phyloP scores from a whole-genome alignment of 176 grass and related monocot species.

The Aegilops longissima region DNA sequence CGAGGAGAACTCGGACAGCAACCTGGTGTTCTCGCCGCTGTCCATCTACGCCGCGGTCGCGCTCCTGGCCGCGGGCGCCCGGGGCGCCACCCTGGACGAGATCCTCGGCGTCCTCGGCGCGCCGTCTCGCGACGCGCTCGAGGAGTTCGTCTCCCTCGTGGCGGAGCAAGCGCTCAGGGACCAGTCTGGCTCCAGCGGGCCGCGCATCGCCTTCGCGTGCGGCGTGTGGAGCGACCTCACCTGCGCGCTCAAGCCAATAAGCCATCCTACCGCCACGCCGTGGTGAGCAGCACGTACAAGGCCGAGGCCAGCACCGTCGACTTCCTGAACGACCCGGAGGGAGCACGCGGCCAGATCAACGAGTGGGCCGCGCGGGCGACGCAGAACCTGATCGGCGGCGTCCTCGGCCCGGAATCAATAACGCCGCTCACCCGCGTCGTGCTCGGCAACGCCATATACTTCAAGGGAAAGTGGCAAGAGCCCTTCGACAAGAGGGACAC shows the following conservation, averaged over 20 bases:
- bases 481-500: not conserved
- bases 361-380: not conserved
- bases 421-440: not conserved
- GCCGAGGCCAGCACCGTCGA: constrained; percentile 18
- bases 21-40: constrained; percentile 38
- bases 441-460: constrained; percentile 46
- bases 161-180: not conserved
- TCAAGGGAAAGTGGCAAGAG: constrained; percentile 31
- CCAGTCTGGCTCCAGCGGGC: not conserved
- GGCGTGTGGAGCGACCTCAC: constrained; percentile 27
- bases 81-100: not conserved
- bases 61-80: constrained; percentile 2
- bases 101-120: not conserved
- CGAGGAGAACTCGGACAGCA: not conserved
- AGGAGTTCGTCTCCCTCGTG: not conserved
- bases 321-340: constrained; percentile 18
- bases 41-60: constrained; percentile 25
- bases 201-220: constrained; percentile 11
- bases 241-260: not conserved
- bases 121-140: not conserved
- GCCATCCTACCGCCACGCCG: not conserved
- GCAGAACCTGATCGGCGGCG: not conserved
- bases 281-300: not conserved
- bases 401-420: not conserved
- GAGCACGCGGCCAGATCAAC: constrained; percentile 3